These are phyloP conservation scores for Choiromyces venosus DNA, from an alignment of 495 filamentous ascomycete species.

Conservation along the genomic window DNA sequence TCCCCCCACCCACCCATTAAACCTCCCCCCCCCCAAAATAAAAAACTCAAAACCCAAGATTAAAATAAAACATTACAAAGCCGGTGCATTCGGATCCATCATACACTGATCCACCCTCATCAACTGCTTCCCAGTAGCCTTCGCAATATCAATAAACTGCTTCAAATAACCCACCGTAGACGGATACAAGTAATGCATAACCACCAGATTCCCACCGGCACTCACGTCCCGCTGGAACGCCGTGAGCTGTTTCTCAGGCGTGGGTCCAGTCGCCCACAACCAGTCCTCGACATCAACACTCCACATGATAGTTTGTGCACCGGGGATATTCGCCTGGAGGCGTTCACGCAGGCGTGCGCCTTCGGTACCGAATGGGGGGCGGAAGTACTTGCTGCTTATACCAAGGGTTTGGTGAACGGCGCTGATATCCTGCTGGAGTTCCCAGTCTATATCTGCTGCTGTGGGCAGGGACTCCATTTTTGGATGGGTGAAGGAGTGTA, in stretches of 20 bases:
- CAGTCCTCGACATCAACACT: slow-evolving; percentile 66
- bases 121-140: slow-evolving; percentile 58
- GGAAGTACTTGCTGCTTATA: slow-evolving; percentile 58
- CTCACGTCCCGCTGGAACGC: slow-evolving; percentile 65
- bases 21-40: background rate
- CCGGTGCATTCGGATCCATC: slow-evolving; percentile 62
- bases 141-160: slow-evolving; percentile 65
- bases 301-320: slow-evolving; percentile 55
- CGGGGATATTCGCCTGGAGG: slow-evolving; percentile 52
- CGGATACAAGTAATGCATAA: slow-evolving; percentile 70
- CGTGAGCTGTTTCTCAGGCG: slow-evolving; percentile 68
- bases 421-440: slow-evolving; percentile 59
- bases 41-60: background rate
- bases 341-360: slow-evolving; percentile 65
- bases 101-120: slow-evolving; percentile 79
- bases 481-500: slow-evolving; percentile 70
- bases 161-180: slow-evolving; percentile 62
- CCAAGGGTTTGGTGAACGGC: slow-evolving; percentile 53
- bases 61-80: slow-evolving; percentile 42
- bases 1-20: background rate
- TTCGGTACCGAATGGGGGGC: slow-evolving; percentile 70
- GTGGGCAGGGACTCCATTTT: slow-evolving; percentile 62
- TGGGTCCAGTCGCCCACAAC: slow-evolving; percentile 60
- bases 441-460: slow-evolving; percentile 60
- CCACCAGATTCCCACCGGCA: slow-evolving; percentile 65